Base-by-base conservation (phyloP, 106 monocot genomes). In the Acorus calamus region DNA sequence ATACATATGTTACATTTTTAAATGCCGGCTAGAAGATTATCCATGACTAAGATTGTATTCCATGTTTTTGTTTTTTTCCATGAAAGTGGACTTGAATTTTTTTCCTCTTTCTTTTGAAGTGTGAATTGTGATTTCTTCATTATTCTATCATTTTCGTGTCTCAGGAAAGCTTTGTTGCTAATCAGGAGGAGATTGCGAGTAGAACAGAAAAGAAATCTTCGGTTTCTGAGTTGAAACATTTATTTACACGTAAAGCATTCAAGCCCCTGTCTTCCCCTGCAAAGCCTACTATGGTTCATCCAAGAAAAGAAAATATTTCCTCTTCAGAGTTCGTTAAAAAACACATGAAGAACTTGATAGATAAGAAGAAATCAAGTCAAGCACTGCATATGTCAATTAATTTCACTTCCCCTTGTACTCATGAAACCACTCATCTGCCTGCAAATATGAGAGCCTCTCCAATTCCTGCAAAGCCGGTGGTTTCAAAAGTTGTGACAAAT, bases 91-190 rank as follows among this genome's bases (percentile, higher is more conserved):
- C 28, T 28, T 28, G 28, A 28, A 28, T 28, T 50, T 61, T 8
- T 67, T 47, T 56, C 56, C 41, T 63, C 13, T 66, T 64, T 46
- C 7, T 50, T 52, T 11, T 50, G 8, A 41, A 48, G 43, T 5
- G 11, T 47, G 46, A 10, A 3, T 14, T 4, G 2, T 45, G 53
- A 74, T 4, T 44, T 44, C 56, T 47, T 4, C 2, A 62, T 54
- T 11, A 3, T 13, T 3, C 47, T 56, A 59, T 69, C n/a, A n/a
- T n/a, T n/a, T n/a, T n/a, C n/a, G n/a, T n/a, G n/a, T n/a, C n/a
- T n/a, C 81, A 89, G 89, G 84, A 89, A 66, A 84, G 53, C 62
- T 71, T 6, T 61, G 8, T 68, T 59, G 44, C 47, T 9, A 81
- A 82, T 55, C 61, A 74, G 53, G 64, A n/a, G n/a, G n/a, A 57